A percentile compares a stretch with the other conserved stretches of the same genome.
These are phyloP conservation scores for Penicillium crustosum DNA, from an alignment of 2,329 filamentous ascomycete genomes.

Conservation along the genomic window DNA sequence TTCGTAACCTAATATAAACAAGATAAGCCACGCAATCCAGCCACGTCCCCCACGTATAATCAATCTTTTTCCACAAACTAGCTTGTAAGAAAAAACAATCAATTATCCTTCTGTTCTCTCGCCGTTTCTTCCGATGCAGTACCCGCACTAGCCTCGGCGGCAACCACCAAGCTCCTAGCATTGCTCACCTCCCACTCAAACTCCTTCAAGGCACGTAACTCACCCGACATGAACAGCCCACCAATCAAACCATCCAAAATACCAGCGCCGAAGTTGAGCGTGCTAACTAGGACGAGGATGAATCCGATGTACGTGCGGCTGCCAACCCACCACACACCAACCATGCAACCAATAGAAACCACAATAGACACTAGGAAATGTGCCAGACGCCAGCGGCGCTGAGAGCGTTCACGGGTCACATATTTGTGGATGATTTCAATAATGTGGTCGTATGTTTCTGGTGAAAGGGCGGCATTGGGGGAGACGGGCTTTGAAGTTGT, in stretches of 20 bases:
- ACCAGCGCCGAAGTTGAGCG: slow-evolving; percentile 72
- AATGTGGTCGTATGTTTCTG: slow-evolving; percentile 67
- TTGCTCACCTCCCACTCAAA: slow-evolving; percentile 91
- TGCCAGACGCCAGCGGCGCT: slow-evolving; percentile 67
- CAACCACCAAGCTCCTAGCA: slow-evolving; percentile 47
- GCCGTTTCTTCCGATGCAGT: background rate
- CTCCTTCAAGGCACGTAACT: slow-evolving; percentile 79
- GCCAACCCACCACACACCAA: slow-evolving; percentile 79
- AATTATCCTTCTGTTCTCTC: background rate
- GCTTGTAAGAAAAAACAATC: background rate
- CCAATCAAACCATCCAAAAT: slow-evolving; percentile 83
- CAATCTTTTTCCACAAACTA: background rate
- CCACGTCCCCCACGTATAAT: background rate
- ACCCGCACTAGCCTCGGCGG: slow-evolving; percentile 10
- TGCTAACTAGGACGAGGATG: slow-evolving; percentile 74
- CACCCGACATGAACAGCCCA: slow-evolving; percentile 79
- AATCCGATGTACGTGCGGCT: slow-evolving; percentile 74
- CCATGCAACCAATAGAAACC: slow-evolving; percentile 70
- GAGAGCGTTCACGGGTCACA: slow-evolving; percentile 65
- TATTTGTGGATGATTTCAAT: slow-evolving; percentile 70
- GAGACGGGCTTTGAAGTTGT: slow-evolving; percentile 18
- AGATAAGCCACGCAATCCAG: background rate
- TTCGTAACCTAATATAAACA: background rate
- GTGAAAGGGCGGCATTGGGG: slow-evolving; percentile 42
- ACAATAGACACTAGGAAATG: slow-evolving; percentile 72